Conservation (phyloP, 1,284 basidiomycete genomes). For the Ceratobasidium sp. region DNA sequence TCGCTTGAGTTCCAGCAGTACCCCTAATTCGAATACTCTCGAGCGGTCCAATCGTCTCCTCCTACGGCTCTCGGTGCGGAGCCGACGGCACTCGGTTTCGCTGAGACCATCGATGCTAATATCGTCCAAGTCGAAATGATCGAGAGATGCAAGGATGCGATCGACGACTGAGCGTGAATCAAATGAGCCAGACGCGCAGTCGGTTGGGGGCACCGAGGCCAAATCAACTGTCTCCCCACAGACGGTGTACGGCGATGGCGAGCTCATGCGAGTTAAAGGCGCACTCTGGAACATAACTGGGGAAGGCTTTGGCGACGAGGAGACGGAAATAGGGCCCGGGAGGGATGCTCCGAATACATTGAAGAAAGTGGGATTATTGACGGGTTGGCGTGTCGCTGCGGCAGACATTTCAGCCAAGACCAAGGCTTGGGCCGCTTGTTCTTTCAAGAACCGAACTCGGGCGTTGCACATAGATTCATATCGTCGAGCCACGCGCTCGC, state of each 20-base stretch:
- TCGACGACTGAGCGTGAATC: constrained; percentile 33
- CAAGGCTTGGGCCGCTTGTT: constrained; percentile 10
- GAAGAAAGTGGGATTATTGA: constrained; percentile 6
- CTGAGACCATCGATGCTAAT: constrained; percentile 30
- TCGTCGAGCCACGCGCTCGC: constrained; percentile 17
- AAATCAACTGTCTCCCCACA: constrained; percentile 27
- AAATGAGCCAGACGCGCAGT: background rate
- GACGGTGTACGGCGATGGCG: constrained; percentile 10
- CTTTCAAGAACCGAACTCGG: constrained; percentile 22
- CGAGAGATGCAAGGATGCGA: background rate
- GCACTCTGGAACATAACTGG: constrained; percentile 7
- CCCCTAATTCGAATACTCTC: constrained; percentile 14
- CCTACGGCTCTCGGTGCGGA: constrained; percentile 22
- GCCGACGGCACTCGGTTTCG: constrained; percentile 28
- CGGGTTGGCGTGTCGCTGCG: background rate
- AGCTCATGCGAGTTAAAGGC: constrained; percentile 33
- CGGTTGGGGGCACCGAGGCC: background rate
- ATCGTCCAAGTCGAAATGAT: constrained; percentile 27
- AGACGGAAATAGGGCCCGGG: background rate
- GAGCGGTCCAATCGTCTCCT: constrained; percentile 29
- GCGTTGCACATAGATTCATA: constrained; percentile 32
- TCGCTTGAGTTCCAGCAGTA: constrained; percentile 24
- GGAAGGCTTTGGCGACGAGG: background rate
- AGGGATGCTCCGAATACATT: constrained; percentile 7
- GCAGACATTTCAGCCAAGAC: background rate